phyloP scores from a whole-genome alignment of 768 basidiomycete species.

The Phanerochaete sordida region DNA sequence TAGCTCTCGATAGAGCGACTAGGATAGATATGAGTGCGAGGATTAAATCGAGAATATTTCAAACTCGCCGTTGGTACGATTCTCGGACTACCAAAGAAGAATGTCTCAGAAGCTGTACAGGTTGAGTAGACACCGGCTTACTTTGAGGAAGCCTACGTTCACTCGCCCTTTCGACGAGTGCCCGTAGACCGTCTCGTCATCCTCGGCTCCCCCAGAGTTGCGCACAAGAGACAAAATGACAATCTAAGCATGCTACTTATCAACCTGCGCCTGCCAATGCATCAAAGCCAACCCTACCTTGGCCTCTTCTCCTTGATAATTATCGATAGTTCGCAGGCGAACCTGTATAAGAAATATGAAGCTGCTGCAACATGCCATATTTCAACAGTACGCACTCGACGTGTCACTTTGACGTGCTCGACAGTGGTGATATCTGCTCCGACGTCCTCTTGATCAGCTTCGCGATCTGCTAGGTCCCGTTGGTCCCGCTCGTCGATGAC shows the following conservation, averaged over 20 bases:
- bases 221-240: slow-evolving; percentile 74
- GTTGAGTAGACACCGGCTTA: slow-evolving; percentile 20
- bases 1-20: slow-evolving; percentile 72
- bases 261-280: too few relatives aligned
- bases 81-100: not conserved
- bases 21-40: slow-evolving; percentile 16
- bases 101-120: not conserved
- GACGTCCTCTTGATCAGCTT: slow-evolving; percentile 26
- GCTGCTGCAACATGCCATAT: not conserved
- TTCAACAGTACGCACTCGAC: slow-evolving; percentile 33
- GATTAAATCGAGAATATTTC: not conserved
- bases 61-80: not conserved
- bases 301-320: slow-evolving; percentile 75
- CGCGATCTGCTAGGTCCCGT: slow-evolving; percentile 50
- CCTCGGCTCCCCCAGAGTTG: slow-evolving; percentile 52
- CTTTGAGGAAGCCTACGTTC: slow-evolving; percentile 73
- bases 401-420: slow-evolving; percentile 49
- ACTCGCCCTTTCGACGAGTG: slow-evolving; percentile 28
- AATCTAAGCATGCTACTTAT: slow-evolving; percentile 31
- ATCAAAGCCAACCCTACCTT: slow-evolving; percentile 31
- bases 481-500: slow-evolving; percentile 70
- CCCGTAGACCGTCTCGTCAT: slow-evolving; percentile 31
- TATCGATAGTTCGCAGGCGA: slow-evolving; percentile 70
- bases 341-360: slow-evolving; percentile 38
- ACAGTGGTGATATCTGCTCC: slow-evolving; percentile 52